A percentile compares a stretch with the other conserved stretches of the same genome.
phyloP scores from a whole-genome alignment of 2,329 filamentous ascomycete genomes.

The Calonectria henricotiae region DNA sequence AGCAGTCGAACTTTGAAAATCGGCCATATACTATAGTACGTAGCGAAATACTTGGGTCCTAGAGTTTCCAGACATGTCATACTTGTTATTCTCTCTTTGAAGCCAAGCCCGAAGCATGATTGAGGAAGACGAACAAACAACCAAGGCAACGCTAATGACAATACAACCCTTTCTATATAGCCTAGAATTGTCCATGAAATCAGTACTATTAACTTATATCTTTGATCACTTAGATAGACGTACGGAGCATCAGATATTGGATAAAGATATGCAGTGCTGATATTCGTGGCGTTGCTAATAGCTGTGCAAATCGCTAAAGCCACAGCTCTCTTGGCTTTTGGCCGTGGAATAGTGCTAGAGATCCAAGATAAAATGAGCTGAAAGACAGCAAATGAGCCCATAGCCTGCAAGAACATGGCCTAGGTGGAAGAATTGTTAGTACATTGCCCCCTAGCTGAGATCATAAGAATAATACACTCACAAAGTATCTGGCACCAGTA shows the following conservation, averaged over 20 bases:
- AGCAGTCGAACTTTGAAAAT: too few species aligned
- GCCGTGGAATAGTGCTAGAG: conserved; percentile 2
- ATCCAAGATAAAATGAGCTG: conserved; percentile 6
- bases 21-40: not conserved
- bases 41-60: not conserved
- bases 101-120: not conserved
- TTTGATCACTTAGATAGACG: not conserved
- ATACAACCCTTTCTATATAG: conserved; percentile 7
- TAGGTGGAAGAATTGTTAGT: not conserved
- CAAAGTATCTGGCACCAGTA: conserved; percentile 13
- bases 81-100: not conserved
- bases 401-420: conserved; percentile 4
- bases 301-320: conserved; percentile 3
- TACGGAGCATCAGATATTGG: conserved; percentile 3
- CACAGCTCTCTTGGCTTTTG: conserved; percentile 10
- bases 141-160: not conserved
- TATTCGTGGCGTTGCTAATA: conserved; percentile 9
- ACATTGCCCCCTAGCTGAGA: not conserved
- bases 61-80: not conserved
- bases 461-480: not conserved
- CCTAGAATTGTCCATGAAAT: not conserved
- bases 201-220: not conserved
- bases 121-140: not conserved
- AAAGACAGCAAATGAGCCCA: not conserved
- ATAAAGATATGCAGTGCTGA: conserved; percentile 10